A percentile compares a stretch with the other conserved stretches of the same genome.
These are phyloP conservation scores for Porodaedalea pini DNA, from an alignment of 1,284 basidiomycete species.

Conservation along the genomic window DNA sequence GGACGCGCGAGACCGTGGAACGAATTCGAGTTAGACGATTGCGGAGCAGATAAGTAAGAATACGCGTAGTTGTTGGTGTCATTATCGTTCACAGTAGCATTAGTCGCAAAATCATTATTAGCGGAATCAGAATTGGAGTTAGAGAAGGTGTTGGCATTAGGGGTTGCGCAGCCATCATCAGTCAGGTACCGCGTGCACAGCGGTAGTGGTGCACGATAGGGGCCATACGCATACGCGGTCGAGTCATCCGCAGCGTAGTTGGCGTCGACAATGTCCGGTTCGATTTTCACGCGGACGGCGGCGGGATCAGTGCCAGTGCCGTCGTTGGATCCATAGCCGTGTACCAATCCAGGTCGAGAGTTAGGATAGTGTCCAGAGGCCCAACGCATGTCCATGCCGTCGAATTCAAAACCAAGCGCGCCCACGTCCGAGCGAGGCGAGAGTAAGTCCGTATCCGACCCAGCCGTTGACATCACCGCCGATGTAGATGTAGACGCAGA, in stretches of 20 bases:
- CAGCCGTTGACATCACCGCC: background rate
- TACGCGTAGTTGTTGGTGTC: background rate
- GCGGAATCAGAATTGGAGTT: background rate
- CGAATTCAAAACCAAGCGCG: background rate
- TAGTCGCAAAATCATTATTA: background rate
- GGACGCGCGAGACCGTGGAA: too few species aligned
- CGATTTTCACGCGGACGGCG: background rate
- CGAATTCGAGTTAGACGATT: background rate
- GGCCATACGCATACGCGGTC: background rate
- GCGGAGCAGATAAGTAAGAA: background rate
- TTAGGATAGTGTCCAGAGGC: background rate
- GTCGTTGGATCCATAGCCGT: background rate
- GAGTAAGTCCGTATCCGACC: background rate
- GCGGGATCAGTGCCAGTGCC: background rate
- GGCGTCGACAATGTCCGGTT: background rate
- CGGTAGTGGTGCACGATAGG: background rate
- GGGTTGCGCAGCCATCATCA: background rate
- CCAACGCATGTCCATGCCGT: background rate
- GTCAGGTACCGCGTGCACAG: background rate
- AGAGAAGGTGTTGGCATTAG: background rate
- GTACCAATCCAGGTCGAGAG: too few species aligned
- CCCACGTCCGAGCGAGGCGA: slow-evolving; percentile 1
- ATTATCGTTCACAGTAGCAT: background rate
- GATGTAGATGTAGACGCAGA: background rate
- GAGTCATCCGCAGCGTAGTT: background rate